Percentiles rank a stretch among this genome's conserved stretches.
Evolutionary conservation across 129 eudicot genomes (phyloP).

Genomic region (Artemisia annua): DNA sequence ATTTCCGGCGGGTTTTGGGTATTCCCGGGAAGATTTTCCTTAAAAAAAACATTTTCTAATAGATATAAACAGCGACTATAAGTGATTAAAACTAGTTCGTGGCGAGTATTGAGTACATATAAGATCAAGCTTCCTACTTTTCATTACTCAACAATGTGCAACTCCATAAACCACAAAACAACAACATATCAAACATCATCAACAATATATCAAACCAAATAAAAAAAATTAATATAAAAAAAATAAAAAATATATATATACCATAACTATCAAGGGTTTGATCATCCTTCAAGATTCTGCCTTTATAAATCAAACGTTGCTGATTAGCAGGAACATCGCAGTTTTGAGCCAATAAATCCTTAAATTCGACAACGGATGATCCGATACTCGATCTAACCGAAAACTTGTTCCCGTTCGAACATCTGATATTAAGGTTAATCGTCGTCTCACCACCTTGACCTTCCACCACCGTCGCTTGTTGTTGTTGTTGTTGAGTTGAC

Average conservation of each 20-base stretch:
- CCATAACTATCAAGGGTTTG: constrained; percentile 91
- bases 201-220: not conserved
- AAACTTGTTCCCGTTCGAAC: constrained; percentile 83
- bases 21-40: too few relatives aligned
- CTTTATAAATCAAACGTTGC: constrained; percentile 86
- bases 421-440: constrained; percentile 56
- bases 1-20: too few relatives aligned
- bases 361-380: constrained; percentile 57
- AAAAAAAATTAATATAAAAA: not conserved
- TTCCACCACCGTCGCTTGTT: constrained; percentile 31
- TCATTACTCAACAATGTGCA: constrained; percentile 19
- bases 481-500: constrained; percentile 37
- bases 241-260: constrained; percentile 8
- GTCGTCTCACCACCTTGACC: constrained; percentile 34
- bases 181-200: not conserved
- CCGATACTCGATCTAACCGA: constrained; percentile 55
- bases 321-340: constrained; percentile 81
- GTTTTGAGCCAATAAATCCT: constrained; percentile 57
- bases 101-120: not conserved
- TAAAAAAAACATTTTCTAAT: too few relatives aligned
- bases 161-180: not conserved
- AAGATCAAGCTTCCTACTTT: constrained; percentile 17
- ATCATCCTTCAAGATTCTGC: constrained; percentile 88
- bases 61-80: too few relatives aligned
- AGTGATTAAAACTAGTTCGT: too few relatives aligned